Percentiles rank a stretch among this genome's conserved stretches.
Conservation (phyloP, 1,284 basidiomycete genomes). For the Ustilago xerochloae region DNA sequence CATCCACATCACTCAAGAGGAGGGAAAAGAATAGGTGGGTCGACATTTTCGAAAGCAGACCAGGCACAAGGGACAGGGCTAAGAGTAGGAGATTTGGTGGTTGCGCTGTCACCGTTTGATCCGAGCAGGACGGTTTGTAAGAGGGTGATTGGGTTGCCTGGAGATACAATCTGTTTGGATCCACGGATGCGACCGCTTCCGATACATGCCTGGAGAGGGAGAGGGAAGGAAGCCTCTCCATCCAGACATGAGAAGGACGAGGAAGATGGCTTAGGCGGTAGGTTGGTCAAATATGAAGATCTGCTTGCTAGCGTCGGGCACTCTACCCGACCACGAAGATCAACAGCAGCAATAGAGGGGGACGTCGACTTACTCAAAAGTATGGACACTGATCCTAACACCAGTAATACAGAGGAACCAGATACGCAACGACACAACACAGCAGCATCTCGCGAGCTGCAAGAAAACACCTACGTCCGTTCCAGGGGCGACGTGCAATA, state of each 20-base stretch:
- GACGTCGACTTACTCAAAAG: conserved; percentile 29
- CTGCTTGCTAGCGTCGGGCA: conserved; percentile 3
- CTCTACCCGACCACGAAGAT: neutral
- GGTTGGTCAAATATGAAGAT: conserved; percentile 18
- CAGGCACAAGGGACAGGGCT: conserved; percentile 55
- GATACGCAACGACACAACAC: conserved; percentile 17
- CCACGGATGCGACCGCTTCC: conserved; percentile 70
- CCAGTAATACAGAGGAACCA: neutral
- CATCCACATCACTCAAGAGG: conserved; percentile 8
- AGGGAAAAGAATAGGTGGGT: conserved; percentile 11
- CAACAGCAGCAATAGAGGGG: neutral
- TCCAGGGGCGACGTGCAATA: conserved; percentile 45
- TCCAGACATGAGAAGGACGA: neutral
- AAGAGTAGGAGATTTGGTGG: conserved; percentile 79
- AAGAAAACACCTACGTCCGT: conserved; percentile 21
- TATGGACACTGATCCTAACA: conserved; percentile 19
- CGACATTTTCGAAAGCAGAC: conserved; percentile 36
- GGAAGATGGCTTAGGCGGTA: conserved; percentile 3
- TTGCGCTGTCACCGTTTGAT: conserved; percentile 79
- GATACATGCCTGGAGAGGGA: conserved; percentile 21
- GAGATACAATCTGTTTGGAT: conserved; percentile 88
- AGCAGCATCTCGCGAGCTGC: conserved; percentile 5
- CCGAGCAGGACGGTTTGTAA: conserved; percentile 84
- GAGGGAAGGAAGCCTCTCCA: neutral
- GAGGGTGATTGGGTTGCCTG: conserved; percentile 87